Base-by-base conservation (phyloP, 2,329 filamentous ascomycete genomes). In the Venturiaceae sp. region DNA sequence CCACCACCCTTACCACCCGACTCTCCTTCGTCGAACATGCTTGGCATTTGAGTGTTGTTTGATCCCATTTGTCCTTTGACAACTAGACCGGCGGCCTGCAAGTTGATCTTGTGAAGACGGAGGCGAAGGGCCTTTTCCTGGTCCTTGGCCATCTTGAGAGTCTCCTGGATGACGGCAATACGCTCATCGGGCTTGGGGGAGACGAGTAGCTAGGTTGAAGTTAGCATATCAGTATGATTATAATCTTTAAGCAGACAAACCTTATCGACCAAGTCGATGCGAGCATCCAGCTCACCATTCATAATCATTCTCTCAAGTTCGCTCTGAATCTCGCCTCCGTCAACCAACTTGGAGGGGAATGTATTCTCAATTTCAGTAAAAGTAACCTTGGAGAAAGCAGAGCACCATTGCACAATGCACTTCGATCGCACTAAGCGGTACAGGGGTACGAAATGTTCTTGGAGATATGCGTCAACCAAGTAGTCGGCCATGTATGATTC, bases 341-440 rank as follows among this genome's bases (percentile, higher is more conserved):
- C 30, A 21, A 56, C 19, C n/a, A 44, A 14, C 19, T 33, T 57
- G 3, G 39, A 75, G 0, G 83, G 84, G 71, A 99, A 97, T 2
- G 89, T 86, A 36, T 81, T 77, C 8, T 88, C 84, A 77, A 99
- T 83, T 61, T 84, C 90, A 21, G 86, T 80, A 4, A 97, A 77
- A 0, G 88, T 92, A 61, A 96, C 90, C 63, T 86, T 86, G 44
- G 87, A 95, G 71, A 95, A 99, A 0, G 94, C 92, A 26, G 90
- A 80, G 65, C 96, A 87, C 73, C 96, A 97, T 68, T 96, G 90
- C 26, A 92, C 83, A 60, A 99, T 96, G 66, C 92, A 92, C 75
- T 96, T 96, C 66, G 82, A 88, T 60, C 94, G 84, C 64, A 99
- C 91, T 53, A 78, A 76, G 11, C 80, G 77, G 74, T 92, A 94